Percentiles rank a stretch among this genome's conserved stretches.
Evolutionary conservation across 768 basidiomycete species (phyloP).

Genomic region (Psilocybe azurescens): DNA sequence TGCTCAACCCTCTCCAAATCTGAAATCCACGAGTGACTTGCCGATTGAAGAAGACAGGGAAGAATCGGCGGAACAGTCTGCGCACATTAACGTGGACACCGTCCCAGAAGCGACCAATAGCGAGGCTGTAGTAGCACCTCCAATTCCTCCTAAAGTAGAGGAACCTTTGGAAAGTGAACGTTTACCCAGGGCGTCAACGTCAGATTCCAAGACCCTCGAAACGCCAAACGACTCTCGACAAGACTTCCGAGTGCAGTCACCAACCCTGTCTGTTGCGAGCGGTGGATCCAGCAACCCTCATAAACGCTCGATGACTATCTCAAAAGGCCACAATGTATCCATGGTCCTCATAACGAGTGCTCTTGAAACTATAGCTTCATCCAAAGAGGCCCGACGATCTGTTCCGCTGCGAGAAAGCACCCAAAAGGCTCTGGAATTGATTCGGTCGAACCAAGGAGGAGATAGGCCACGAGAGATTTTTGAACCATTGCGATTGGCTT

Average conservation of each 20-base stretch:
- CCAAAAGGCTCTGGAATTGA: constrained; percentile 81
- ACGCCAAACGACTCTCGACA: constrained; percentile 17
- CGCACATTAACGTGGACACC: constrained; percentile 8
- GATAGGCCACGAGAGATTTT: constrained; percentile 88
- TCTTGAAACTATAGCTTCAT: constrained; percentile 83
- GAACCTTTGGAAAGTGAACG: constrained; percentile 6
- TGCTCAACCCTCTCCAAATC: constrained; percentile 1
- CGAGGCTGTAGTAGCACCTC: constrained; percentile 13
- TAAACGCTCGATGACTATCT: constrained; percentile 64
- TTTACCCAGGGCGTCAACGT: constrained; percentile 1
- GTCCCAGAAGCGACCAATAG: constrained; percentile 2
- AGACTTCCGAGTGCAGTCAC: constrained; percentile 30
- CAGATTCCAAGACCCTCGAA: constrained; percentile 9
- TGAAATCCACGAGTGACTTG: background rate
- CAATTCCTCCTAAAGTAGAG: constrained; percentile 23
- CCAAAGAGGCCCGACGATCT: constrained; percentile 88
- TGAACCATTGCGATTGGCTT: constrained; percentile 94
- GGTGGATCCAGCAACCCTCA: constrained; percentile 36
- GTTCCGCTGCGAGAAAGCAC: constrained; percentile 82
- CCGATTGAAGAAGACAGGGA: constrained; percentile 4
- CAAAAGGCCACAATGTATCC: constrained; percentile 76
- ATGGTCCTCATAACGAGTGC: constrained; percentile 84
- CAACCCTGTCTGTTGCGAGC: constrained; percentile 28
- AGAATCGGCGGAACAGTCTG: constrained; percentile 3
- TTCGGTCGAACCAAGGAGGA: constrained; percentile 75